Conservation (phyloP, 305 asterid species). For the Fraxinus albicans region DNA sequence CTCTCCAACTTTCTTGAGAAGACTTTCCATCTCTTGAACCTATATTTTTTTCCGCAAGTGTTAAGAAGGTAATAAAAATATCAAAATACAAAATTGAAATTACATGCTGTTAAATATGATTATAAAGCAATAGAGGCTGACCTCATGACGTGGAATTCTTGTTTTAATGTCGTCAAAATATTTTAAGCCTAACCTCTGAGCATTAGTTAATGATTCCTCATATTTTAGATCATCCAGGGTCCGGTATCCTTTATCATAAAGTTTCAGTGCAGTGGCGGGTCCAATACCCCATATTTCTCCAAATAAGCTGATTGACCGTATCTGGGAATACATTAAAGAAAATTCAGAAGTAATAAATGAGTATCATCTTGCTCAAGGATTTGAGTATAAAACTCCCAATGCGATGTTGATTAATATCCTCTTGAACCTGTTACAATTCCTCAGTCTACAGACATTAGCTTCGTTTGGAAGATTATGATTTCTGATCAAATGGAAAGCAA, state of each 20-base stretch:
- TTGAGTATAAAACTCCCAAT: constrained; percentile 3
- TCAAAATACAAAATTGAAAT: constrained; percentile 1
- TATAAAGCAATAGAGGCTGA: constrained; percentile 28
- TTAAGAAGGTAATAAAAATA: constrained; percentile 5
- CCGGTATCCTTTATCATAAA: constrained; percentile 87
- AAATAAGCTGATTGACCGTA: constrained; percentile 77
- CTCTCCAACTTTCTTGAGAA: constrained; percentile 68
- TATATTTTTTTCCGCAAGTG: constrained; percentile 23
- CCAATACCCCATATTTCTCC: constrained; percentile 99
- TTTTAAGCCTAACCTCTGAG: constrained; percentile 81
- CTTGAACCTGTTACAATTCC: constrained; percentile 7
- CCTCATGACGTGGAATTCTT: constrained; percentile 91
- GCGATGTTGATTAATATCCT: neutral
- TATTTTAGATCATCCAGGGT: constrained; percentile 67
- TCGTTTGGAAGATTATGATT: neutral
- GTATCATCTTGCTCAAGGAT: neutral
- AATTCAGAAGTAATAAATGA: constrained; percentile 10
- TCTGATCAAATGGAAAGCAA: constrained; percentile 12
- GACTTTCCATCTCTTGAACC: constrained; percentile 88
- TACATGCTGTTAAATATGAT: constrained; percentile 5
- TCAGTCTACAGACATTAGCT: constrained; percentile 9
- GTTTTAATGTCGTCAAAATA: constrained; percentile 82
- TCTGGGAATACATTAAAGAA: constrained; percentile 44
- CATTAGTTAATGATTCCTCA: constrained; percentile 71
- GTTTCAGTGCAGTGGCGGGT: constrained; percentile 83